A percentile compares a stretch with the other conserved stretches of the same genome.
These are phyloP conservation scores for Pyracantha coccinea DNA, from an alignment of 331 rosid genomes.

Conservation along the genomic window DNA sequence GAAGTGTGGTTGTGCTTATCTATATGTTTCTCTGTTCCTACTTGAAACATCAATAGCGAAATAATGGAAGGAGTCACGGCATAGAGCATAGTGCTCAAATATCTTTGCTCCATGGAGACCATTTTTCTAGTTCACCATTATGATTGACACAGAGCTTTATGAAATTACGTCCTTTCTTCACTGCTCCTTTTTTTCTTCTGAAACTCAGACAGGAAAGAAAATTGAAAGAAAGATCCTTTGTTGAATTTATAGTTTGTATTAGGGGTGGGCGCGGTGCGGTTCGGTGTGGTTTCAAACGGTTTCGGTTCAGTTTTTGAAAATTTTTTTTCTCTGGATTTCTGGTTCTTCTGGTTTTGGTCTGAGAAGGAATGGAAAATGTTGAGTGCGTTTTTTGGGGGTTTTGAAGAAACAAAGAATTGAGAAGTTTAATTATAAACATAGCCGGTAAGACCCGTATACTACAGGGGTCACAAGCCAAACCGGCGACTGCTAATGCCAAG, in stretches of 20 bases:
- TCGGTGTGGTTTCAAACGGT: too few species aligned
- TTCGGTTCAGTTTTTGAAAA: too few species aligned
- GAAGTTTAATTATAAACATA: neutral
- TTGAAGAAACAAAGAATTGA: too few species aligned
- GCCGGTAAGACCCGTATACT: constrained; percentile 70
- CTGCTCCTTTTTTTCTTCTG: neutral
- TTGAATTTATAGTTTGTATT: neutral
- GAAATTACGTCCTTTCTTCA: neutral
- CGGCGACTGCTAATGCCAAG: constrained; percentile 95
- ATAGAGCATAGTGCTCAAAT: neutral
- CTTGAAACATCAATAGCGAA: neutral
- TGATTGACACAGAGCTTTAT: neutral
- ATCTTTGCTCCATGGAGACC: neutral
- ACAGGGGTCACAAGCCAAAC: constrained; percentile 92
- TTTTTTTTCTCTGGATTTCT: too few species aligned
- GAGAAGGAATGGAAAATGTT: too few species aligned
- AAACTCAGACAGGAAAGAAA: neutral
- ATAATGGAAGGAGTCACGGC: neutral
- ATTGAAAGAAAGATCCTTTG: neutral
- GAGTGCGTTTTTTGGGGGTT: too few species aligned
- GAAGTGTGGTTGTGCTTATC: neutral
- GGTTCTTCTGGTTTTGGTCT: too few species aligned
- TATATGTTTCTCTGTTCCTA: neutral
- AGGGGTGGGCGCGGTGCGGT: too few species aligned
- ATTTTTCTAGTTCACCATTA: neutral